A percentile compares a stretch with the other conserved stretches of the same genome.
These are phyloP conservation scores for Volvox carteri DNA, from an alignment of 163 green algal genomes.

Conservation along the genomic window DNA sequence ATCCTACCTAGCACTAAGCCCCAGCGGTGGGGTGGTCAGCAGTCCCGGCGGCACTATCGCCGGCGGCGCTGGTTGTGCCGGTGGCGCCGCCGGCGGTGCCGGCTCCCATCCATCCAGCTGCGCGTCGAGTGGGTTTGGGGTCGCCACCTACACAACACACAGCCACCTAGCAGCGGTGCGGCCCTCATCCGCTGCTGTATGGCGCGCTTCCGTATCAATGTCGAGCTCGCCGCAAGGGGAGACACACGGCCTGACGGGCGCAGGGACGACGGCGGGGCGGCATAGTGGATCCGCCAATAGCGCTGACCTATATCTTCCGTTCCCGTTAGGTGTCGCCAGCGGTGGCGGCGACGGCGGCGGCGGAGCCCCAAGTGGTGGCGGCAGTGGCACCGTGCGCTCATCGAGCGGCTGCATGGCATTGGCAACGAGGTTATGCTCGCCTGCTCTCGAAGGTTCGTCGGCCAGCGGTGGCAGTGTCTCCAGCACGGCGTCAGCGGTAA, in stretches of 20 bases:
- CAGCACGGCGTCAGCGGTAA: not conserved
- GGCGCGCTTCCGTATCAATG: not conserved
- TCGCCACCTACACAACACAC: not conserved
- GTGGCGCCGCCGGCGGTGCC: not conserved
- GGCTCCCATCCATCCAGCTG: constrained; percentile 20
- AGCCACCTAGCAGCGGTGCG: not conserved
- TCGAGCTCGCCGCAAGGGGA: not conserved
- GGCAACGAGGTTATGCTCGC: not conserved
- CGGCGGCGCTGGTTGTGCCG: not conserved
- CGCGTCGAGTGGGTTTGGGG: not conserved
- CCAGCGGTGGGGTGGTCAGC: not conserved
- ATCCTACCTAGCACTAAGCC: not conserved
- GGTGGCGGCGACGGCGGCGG: not conserved
- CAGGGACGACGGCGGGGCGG: not conserved
- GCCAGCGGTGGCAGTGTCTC: not conserved
- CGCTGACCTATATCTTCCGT: not conserved
- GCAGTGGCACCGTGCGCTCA: not conserved
- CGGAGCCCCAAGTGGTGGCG: not conserved
- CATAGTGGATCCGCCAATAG: constrained; percentile 16
- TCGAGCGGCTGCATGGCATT: not conserved
- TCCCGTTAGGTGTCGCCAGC: not conserved
- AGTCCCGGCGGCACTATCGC: not conserved
- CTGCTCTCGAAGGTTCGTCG: too few relatives aligned
- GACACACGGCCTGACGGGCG: not conserved
- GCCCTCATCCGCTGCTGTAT: not conserved